Evolutionary conservation across 2,329 filamentous ascomycete species (phyloP).

Genomic region (Pseudogymnoascus sp.): DNA sequence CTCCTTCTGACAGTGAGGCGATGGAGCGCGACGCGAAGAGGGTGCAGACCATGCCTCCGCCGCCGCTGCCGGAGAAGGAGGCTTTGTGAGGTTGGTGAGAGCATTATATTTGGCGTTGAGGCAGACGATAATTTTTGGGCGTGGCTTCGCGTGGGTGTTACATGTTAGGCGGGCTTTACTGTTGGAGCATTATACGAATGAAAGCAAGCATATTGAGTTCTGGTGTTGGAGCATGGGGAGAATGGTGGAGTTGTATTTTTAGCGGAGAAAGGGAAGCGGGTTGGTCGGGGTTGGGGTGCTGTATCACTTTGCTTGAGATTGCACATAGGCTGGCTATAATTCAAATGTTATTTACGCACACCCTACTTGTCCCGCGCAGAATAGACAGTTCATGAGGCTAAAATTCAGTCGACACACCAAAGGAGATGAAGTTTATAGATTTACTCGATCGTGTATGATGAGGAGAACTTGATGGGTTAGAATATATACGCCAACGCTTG

Average conservation of each 20-base stretch:
- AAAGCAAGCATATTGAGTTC: not conserved
- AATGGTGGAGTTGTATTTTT: not conserved
- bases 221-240: not conserved
- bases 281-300: not conserved
- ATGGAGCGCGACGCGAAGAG: conserved; percentile 25
- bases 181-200: not conserved
- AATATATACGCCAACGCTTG: not conserved
- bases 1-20: conserved; percentile 20
- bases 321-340: conserved; percentile 6
- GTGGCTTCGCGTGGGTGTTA: not conserved
- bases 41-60: conserved; percentile 12
- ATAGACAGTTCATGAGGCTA: not conserved
- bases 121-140: not conserved
- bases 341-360: not conserved
- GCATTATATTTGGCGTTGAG: conserved; percentile 6
- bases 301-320: not conserved
- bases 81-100: not conserved
- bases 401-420: not conserved
- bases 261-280: not conserved
- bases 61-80: not conserved
- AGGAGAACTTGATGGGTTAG: not conserved
- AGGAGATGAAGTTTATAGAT: not conserved
- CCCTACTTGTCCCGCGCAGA: not conserved
- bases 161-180: not conserved
- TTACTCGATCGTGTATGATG: not conserved